A percentile compares a stretch with the other conserved stretches of the same genome.
Conservation (phyloP, 2,329 filamentous ascomycete species). For the Pyrenochaeta sp. region DNA sequence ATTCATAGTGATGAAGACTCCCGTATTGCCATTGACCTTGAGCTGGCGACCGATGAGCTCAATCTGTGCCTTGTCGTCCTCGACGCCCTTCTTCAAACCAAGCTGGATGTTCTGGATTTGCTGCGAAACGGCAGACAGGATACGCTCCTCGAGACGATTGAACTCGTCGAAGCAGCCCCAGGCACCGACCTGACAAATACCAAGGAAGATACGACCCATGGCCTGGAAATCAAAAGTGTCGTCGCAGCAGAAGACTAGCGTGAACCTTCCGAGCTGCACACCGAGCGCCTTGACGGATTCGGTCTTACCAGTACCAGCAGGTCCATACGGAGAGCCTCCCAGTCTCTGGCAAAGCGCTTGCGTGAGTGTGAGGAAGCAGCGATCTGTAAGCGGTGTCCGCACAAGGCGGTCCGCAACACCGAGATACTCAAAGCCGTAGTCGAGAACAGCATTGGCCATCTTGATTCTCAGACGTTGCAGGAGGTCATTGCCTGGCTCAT, state of each 20-base stretch:
- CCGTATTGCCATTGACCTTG: conserved; percentile 88
- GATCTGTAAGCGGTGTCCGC: conserved; percentile 93
- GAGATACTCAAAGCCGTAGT: conserved; percentile 97
- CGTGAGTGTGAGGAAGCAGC: conserved; percentile 96
- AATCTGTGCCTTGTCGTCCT: conserved; percentile 86
- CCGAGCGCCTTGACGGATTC: conserved; percentile 98
- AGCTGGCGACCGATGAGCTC: conserved; percentile 93
- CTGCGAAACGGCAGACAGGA: conserved; percentile 96
- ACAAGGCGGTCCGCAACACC: conserved; percentile 96
- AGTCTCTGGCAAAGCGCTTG: conserved; percentile 94
- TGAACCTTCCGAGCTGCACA: conserved; percentile 95
- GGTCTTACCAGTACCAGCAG: conserved; percentile 97
- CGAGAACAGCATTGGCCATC: conserved; percentile 95
- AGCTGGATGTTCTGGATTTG: conserved; percentile 99
- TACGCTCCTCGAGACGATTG: conserved; percentile 97
- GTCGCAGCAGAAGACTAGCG: conserved; percentile 98
- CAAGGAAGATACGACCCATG: conserved; percentile 98
- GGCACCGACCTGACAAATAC: conserved; percentile 97
- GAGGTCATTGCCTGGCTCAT: conserved; percentile 80
- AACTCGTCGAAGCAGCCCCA: conserved; percentile 99
- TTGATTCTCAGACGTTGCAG: conserved; percentile 84
- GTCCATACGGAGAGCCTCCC: conserved; percentile 95
- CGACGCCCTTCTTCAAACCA: conserved; percentile 82
- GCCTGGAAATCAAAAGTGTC: conserved; percentile 99
- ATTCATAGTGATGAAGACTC: conserved; percentile 99